Evolutionary conservation across 2,329 filamentous ascomycete species (phyloP).

Genomic region (Rachicladosporium sp.): DNA sequence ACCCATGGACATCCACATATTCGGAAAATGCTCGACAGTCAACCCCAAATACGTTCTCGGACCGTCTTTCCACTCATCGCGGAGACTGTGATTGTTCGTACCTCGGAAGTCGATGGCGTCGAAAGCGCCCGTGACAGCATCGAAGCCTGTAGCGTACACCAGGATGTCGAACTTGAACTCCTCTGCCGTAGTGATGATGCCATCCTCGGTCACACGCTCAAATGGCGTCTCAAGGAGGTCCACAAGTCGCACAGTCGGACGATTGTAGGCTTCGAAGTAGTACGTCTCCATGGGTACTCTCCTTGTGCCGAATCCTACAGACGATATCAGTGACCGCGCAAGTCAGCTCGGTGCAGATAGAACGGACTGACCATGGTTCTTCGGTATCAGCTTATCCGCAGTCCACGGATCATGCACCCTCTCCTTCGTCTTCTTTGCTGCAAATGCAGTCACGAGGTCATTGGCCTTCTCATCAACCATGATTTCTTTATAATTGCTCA

Average conservation of each 20-base stretch:
- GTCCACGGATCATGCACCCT: conserved; percentile 32
- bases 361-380: too few relatives aligned
- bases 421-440: conserved; percentile 31
- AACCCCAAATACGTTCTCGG: too few relatives aligned
- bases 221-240: conserved; percentile 35
- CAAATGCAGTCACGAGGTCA: conserved; percentile 31
- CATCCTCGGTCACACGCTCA: conserved; percentile 28
- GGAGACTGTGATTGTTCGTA: conserved; percentile 13
- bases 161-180: conserved; percentile 31
- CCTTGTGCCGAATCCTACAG: conserved; percentile 8
- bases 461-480: conserved; percentile 27
- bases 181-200: conserved; percentile 30
- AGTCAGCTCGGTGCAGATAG: too few relatives aligned
- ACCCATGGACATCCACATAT: too few relatives aligned
- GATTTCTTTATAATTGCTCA: conserved; percentile 31
- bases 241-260: conserved; percentile 34
- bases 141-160: conserved; percentile 34
- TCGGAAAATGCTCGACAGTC: too few relatives aligned
- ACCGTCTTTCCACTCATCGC: conserved; percentile 21
- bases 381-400: conserved; percentile 25
- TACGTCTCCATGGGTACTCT: conserved; percentile 31
- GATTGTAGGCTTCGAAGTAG: conserved; percentile 40
- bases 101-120: conserved; percentile 20
- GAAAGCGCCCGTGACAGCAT: conserved; percentile 24
- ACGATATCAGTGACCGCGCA: too few relatives aligned